A percentile compares a stretch with the other conserved stretches of the same genome.
These are phyloP conservation scores for Pedinophyceae sp. DNA, from an alignment of 139 green algal genomes.

Conservation along the genomic window DNA sequence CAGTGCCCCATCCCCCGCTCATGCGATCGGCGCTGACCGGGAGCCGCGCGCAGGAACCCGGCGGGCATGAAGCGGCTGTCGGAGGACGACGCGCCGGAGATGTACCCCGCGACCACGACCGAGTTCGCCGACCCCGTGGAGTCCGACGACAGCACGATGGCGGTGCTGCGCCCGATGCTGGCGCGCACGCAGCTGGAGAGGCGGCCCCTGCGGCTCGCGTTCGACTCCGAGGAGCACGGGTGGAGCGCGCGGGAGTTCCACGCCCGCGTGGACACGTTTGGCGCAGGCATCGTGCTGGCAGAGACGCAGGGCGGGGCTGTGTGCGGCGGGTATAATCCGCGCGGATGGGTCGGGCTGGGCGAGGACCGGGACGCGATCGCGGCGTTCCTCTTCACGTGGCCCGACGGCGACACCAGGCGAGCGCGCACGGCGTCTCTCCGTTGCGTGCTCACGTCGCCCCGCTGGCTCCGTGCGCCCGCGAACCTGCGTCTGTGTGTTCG, in stretches of 20 bases:
- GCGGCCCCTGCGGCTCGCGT: slow-evolving; percentile 28
- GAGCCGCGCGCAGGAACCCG: neutral
- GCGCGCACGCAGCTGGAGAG: slow-evolving; percentile 45
- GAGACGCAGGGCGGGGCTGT: slow-evolving; percentile 30
- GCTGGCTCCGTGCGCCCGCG: neutral
- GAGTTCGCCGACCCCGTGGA: slow-evolving; percentile 27
- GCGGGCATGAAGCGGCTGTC: slow-evolving; percentile 40
- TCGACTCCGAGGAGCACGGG: slow-evolving; percentile 35
- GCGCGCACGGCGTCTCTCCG: no score
- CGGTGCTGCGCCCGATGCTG: slow-evolving; percentile 37
- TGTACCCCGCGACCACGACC: slow-evolving; percentile 32
- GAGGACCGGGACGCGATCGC: slow-evolving; percentile 45
- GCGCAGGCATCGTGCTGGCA: slow-evolving; percentile 33
- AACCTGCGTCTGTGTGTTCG: no score
- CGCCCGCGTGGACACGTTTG: slow-evolving; percentile 29
- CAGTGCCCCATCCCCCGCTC: no score
- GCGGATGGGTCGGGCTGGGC: slow-evolving; percentile 35
- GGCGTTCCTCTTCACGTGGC: slow-evolving; percentile 62
- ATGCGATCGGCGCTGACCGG: neutral
- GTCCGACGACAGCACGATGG: slow-evolving; percentile 24
- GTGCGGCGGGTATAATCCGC: slow-evolving; percentile 52
- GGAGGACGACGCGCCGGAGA: slow-evolving; percentile 19
- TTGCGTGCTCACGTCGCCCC: neutral
- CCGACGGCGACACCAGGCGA: slow-evolving; percentile 30
- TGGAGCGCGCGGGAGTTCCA: slow-evolving; percentile 48